Evolutionary conservation across 176 grass and related monocot genomes (phyloP).

Genomic region (Eragrostis nindensis): DNA sequence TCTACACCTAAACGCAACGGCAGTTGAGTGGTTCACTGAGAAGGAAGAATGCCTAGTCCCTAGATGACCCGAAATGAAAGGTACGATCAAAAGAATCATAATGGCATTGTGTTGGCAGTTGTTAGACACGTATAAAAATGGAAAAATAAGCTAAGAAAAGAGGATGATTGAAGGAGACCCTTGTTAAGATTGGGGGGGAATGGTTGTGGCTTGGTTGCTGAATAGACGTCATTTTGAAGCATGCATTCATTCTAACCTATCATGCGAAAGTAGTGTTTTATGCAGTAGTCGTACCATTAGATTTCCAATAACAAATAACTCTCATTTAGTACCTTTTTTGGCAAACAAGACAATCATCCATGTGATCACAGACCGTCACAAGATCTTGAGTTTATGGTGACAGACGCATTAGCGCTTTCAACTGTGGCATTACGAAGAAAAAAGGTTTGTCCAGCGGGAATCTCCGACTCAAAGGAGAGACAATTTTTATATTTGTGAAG

Average conservation of each 20-base stretch:
- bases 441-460: no score
- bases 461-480: no score
- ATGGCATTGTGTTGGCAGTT: slow-evolving; percentile 13
- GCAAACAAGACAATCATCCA: no score
- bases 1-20: not conserved
- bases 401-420: no score
- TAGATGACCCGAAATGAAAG: slow-evolving; percentile 24
- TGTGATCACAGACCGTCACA: no score
- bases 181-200: not conserved
- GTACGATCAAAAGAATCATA: not conserved
- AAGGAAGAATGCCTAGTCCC: slow-evolving; percentile 24
- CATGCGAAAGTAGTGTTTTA: not conserved
- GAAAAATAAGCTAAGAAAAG: not conserved
- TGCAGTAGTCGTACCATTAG: not conserved
- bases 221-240: slow-evolving; percentile 19
- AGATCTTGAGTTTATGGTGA: no score
- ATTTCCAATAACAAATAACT: not conserved
- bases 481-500: no score
- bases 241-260: not conserved
- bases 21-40: slow-evolving; percentile 4
- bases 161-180: not conserved
- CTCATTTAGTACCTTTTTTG: no score
- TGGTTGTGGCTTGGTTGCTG: slow-evolving; percentile 10
- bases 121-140: slow-evolving; percentile 5
- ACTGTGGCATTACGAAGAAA: no score